phyloP scores from a whole-genome alignment of 169 alveolate genomes.

The Blepharisma undulans region DNA sequence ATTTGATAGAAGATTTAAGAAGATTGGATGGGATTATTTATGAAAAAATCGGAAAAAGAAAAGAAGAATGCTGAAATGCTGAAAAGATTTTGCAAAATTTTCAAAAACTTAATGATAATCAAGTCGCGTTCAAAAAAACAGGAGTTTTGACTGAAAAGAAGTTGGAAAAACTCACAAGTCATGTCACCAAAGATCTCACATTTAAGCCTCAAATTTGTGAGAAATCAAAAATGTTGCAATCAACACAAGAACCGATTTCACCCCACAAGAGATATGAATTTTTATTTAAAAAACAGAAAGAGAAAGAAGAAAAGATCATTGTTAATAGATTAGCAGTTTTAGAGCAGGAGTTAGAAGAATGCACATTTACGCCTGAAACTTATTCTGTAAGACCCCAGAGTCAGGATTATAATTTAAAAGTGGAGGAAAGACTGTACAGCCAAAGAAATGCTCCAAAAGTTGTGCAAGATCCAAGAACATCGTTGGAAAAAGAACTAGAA shows the following conservation, averaged over 20 bases:
- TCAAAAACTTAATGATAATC: neutral
- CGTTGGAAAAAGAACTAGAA: conserved; percentile 30
- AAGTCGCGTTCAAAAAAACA: neutral
- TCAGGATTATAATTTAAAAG: neutral
- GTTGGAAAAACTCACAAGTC: neutral
- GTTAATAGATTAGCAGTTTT: neutral
- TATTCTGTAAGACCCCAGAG: neutral
- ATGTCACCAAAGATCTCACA: neutral
- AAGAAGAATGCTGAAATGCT: neutral
- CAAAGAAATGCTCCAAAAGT: neutral
- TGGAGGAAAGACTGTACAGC: neutral
- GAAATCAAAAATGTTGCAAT: neutral
- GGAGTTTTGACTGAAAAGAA: neutral
- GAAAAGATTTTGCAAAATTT: neutral
- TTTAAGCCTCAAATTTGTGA: conserved; percentile 20
- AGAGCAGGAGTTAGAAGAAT: conserved; percentile 1
- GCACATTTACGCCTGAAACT: conserved; percentile 29
- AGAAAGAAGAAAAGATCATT: conserved; percentile 19
- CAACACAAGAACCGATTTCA: neutral
- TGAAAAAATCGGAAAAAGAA: neutral
- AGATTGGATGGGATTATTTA: neutral
- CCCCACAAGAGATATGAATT: conserved; percentile 11
- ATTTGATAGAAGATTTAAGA: neutral
- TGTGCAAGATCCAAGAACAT: neutral
- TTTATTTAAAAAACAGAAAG: neutral